phyloP scores from a whole-genome alignment of 306 rosid species.

The Rosa multiflora region DNA sequence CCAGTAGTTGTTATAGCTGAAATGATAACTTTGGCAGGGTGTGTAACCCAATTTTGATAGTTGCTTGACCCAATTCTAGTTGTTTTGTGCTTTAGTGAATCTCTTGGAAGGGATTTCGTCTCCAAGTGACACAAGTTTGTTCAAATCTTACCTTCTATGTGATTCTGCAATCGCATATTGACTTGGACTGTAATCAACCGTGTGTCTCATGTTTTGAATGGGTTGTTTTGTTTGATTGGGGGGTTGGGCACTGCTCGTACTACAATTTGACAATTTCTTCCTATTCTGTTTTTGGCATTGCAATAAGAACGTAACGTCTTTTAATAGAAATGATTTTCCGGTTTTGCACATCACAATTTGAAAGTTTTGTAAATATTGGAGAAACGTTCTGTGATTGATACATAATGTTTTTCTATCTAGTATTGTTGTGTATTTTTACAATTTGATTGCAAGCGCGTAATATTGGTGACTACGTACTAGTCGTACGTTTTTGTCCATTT shows the following conservation, averaged over 20 bases:
- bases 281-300: neutral
- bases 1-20: constrained; percentile 23
- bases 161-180: neutral
- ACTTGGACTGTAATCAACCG: neutral
- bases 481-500: neutral
- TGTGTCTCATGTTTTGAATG: neutral
- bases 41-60: neutral
- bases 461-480: neutral
- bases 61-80: neutral
- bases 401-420: neutral
- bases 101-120: neutral
- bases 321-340: neutral
- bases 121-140: neutral
- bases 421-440: neutral
- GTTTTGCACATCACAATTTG: neutral
- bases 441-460: neutral
- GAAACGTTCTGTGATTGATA: neutral
- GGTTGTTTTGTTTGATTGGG: neutral
- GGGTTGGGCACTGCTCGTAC: no score
- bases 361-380: neutral
- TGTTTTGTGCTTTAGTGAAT: neutral
- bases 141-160: neutral
- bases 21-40: constrained; percentile 19
- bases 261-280: no score
- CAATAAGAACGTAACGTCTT: neutral